phyloP scores from a whole-genome alignment of 805 yeast genomes.

The Ogataea philodendri region DNA sequence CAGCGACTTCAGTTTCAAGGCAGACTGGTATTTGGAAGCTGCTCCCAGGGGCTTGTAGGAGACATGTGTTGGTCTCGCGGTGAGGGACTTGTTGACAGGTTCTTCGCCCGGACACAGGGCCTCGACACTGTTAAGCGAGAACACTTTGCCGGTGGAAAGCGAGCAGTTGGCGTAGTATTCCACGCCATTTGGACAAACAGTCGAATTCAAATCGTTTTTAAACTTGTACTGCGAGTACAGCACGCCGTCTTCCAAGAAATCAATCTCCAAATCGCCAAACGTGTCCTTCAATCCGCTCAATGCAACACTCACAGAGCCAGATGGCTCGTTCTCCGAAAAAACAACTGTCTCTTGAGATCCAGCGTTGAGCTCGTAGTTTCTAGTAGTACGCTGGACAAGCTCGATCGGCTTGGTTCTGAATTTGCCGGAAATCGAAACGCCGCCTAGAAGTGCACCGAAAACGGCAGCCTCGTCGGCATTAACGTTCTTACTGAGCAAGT shows the following conservation, averaged over 20 bases:
- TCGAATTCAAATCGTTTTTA: constrained; percentile 26
- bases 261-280: constrained; percentile 34
- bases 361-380: constrained; percentile 42
- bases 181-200: constrained; percentile 40
- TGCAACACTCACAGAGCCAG: constrained; percentile 32
- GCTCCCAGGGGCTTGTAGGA: constrained; percentile 49
- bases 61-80: constrained; percentile 34
- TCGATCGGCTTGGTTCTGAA: constrained; percentile 62
- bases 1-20: constrained; percentile 48
- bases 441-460: constrained; percentile 83
- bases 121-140: constrained; percentile 44
- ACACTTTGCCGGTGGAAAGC: constrained; percentile 37
- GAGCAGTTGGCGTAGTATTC: constrained; percentile 29
- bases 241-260: constrained; percentile 34
- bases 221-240: constrained; percentile 13
- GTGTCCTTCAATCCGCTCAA: constrained; percentile 34
- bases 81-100: constrained; percentile 18
- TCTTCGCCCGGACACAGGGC: constrained; percentile 29
- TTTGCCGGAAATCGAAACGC: constrained; percentile 67
- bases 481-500: constrained; percentile 68
- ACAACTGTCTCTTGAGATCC: constrained; percentile 32
- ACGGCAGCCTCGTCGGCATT: constrained; percentile 96
- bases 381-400: constrained; percentile 54
- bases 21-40: constrained; percentile 44
- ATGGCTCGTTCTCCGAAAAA: constrained; percentile 47